Evolutionary conservation across 345 rosid species (phyloP).

Genomic region (Moricandia moricandioides): DNA sequence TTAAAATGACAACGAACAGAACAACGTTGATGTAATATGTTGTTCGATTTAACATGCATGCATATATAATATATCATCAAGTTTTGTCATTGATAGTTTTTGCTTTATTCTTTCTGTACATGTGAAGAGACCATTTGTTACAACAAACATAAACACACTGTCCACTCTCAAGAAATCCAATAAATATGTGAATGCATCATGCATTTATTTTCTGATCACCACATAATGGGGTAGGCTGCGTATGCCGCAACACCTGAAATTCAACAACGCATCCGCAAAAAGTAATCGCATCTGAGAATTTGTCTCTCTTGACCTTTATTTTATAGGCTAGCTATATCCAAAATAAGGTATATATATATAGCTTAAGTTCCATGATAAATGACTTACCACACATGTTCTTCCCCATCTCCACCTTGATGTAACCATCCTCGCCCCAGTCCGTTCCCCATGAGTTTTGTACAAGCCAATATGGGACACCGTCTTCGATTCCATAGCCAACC

Average conservation of each 20-base stretch:
- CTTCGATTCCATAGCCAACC: constrained; percentile 86
- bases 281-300: neutral
- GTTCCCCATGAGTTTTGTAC: constrained; percentile 94
- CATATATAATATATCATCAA: no score
- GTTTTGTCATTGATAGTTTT: no score
- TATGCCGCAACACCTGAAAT: neutral
- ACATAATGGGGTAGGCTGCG: neutral
- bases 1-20: no score
- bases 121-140: neutral
- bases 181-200: neutral
- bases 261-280: neutral
- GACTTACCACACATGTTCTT: constrained; percentile 90
- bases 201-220: neutral
- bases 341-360: neutral
- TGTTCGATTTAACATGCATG: no score
- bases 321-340: neutral
- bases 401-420: constrained; percentile 92
- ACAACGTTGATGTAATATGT: no score
- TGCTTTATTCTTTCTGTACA: neutral
- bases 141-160: neutral
- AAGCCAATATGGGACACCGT: constrained; percentile 80
- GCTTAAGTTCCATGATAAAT: neutral
- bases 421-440: constrained; percentile 74
- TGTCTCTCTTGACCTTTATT: neutral
- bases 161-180: no score